Conservation (phyloP, 768 basidiomycete genomes). For the Lenzites betulinus region DNA sequence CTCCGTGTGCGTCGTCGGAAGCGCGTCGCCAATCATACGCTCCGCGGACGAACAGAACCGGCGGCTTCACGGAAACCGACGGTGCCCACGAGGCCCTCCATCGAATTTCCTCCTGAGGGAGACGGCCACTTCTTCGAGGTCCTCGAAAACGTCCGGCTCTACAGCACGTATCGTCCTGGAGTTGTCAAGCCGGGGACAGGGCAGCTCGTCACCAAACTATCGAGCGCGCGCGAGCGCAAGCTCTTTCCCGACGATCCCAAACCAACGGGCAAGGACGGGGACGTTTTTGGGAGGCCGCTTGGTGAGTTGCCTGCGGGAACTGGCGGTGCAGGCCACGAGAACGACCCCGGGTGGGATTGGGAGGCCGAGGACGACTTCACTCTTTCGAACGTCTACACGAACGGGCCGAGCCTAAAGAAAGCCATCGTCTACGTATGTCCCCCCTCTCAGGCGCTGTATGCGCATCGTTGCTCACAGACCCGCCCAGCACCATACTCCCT, state of each 20-base stretch:
- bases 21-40: neutral
- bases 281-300: conserved; percentile 3
- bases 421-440: conserved; percentile 66
- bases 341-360: conserved; percentile 62
- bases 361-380: conserved; percentile 69
- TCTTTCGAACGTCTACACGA: conserved; percentile 59
- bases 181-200: conserved; percentile 45
- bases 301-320: conserved; percentile 15
- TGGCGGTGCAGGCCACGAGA: conserved; percentile 22
- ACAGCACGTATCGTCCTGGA: conserved; percentile 43
- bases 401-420: conserved; percentile 39
- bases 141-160: conserved; percentile 47
- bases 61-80: neutral
- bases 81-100: neutral
- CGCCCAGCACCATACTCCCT: conserved; percentile 52
- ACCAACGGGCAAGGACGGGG: conserved; percentile 11
- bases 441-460: neutral
- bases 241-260: conserved; percentile 31
- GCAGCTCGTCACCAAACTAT: conserved; percentile 29
- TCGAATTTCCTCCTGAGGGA: conserved; percentile 5
- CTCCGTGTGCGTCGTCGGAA: conserved; percentile 11
- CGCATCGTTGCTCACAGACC: neutral
- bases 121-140: conserved; percentile 65
- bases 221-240: conserved; percentile 34
- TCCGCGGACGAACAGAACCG: neutral